These are phyloP conservation scores for Hymenoscyphus linearis DNA, from an alignment of 2,329 filamentous ascomycete genomes.

Conservation along the genomic window DNA sequence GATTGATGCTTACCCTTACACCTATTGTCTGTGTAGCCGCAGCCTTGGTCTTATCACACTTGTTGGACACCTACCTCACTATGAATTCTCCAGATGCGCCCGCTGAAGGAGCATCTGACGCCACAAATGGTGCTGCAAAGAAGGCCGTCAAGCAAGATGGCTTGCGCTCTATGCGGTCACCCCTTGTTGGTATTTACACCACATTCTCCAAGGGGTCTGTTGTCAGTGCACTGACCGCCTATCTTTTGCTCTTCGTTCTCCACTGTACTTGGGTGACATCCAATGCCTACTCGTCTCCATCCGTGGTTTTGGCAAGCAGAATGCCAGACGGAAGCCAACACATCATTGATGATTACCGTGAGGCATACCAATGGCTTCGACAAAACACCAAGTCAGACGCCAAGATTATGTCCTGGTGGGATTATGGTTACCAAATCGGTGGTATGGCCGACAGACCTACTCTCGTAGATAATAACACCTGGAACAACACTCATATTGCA, in stretches of 20 bases:
- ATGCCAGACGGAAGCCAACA: constrained; percentile 93
- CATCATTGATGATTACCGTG: constrained; percentile 98
- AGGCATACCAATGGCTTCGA: constrained; percentile 98
- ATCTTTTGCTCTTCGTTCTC: constrained; percentile 87
- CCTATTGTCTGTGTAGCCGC: constrained; percentile 94
- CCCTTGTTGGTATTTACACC: constrained; percentile 79
- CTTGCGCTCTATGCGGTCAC: constrained; percentile 66
- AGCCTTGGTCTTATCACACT: constrained; percentile 79
- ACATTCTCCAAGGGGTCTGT: constrained; percentile 74
- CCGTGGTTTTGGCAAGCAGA: constrained; percentile 87
- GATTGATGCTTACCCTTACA: constrained; percentile 94
- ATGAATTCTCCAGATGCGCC: constrained; percentile 55
- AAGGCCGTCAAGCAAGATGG: constrained; percentile 49
- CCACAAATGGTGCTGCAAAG: constrained; percentile 37
- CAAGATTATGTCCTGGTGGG: constrained; percentile 99
- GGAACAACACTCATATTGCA: constrained; percentile 99
- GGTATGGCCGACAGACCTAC: constrained; percentile 98
- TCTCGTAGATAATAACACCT: constrained; percentile 98
- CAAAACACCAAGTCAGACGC: constrained; percentile 94
- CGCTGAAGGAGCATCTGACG: constrained; percentile 39
- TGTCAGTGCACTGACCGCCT: constrained; percentile 65
- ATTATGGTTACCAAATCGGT: constrained; percentile 99
- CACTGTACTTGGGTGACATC: constrained; percentile 99
- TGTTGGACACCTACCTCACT: constrained; percentile 81
- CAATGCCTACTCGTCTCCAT: constrained; percentile 97